Percentiles rank a stretch among this genome's conserved stretches.
These are phyloP conservation scores for Trichoderma sp. DNA, from an alignment of 2,329 filamentous ascomycete genomes.

Conservation along the genomic window DNA sequence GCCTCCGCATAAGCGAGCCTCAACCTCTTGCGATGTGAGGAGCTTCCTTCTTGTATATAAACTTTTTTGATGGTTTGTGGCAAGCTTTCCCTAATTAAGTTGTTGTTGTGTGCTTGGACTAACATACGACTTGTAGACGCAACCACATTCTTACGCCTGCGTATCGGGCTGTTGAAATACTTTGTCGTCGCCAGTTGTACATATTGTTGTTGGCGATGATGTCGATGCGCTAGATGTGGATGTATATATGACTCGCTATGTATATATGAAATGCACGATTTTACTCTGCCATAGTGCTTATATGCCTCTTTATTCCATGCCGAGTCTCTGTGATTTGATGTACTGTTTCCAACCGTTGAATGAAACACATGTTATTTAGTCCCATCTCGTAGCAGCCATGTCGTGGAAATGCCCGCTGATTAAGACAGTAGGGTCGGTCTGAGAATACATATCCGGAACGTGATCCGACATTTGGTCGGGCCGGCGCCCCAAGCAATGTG, in stretches of 20 bases:
- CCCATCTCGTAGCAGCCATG: background rate
- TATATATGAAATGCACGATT: slow-evolving; percentile 19
- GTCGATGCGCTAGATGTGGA: slow-evolving; percentile 12
- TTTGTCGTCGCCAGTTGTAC: slow-evolving; percentile 8
- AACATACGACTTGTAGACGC: background rate
- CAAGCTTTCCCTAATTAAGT: background rate
- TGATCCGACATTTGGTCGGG: background rate
- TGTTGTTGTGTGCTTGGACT: background rate
- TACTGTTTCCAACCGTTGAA: background rate
- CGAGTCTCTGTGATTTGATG: background rate
- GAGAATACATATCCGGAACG: background rate
- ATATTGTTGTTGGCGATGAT: slow-evolving; percentile 10
- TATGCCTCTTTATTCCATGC: background rate
- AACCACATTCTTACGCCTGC: background rate
- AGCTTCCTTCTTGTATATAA: slow-evolving; percentile 19
- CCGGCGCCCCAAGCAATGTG: background rate
- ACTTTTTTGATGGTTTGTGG: slow-evolving; percentile 14
- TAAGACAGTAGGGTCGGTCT: background rate
- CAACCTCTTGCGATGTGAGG: background rate
- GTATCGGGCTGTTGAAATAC: background rate
- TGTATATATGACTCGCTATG: slow-evolving; percentile 19
- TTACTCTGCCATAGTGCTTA: background rate
- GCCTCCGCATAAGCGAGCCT: slow-evolving; percentile 3
- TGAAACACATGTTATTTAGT: background rate
- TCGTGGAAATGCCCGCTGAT: background rate